Base-by-base conservation (phyloP, 148 eudicot species). In the Cornus florida region DNA sequence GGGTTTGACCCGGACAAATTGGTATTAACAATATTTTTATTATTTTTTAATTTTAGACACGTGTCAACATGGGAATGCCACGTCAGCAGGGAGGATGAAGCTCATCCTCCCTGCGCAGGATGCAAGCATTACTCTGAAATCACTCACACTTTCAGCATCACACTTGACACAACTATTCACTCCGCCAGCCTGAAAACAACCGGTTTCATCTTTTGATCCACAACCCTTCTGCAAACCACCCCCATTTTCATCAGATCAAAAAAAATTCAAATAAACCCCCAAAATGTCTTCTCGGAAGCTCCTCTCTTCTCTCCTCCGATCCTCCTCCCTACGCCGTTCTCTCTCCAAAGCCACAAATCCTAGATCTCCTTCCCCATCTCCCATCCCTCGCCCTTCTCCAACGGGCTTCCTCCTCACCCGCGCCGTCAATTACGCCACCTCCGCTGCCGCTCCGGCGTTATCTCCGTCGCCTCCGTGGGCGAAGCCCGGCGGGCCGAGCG, bases 251-350 rank as follows among this genome's bases (percentile, higher is more conserved):
- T 57, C 62, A 19, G 62, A 57, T 57, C 62, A 57, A 28, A 28
- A 28, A 28, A 28, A 0, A 28, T 57, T 28, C 69, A 67, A 6
- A 67, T 16, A 43, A 43, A 19, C 31, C 28, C 50, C 33, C 14
- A 77, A 41, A 35, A 82, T 87, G 91, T 76, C 89, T 70, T 74
- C 89, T 38, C 77, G 88, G 59, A 72, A 73, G 74, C 77, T 82
- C 67, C 12, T 87, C 69, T 32, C 80, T 67, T 77, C 82, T 75
- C 86, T 83, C 79, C 81, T 72, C 81, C 79, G 88, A 77, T 48
- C 68, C 39, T 73, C 87, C 50, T 9, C 65, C 66, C 73, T 79
- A 10, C 86, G 82, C 56, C 72, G 35, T 53, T 75, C 85, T 4
- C 62, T 78, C 0, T 23, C 77, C 50, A 69, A 65, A 10, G 43